Conservation (phyloP, 2,329 filamentous ascomycete genomes). For the Aspergillus glaucus region DNA sequence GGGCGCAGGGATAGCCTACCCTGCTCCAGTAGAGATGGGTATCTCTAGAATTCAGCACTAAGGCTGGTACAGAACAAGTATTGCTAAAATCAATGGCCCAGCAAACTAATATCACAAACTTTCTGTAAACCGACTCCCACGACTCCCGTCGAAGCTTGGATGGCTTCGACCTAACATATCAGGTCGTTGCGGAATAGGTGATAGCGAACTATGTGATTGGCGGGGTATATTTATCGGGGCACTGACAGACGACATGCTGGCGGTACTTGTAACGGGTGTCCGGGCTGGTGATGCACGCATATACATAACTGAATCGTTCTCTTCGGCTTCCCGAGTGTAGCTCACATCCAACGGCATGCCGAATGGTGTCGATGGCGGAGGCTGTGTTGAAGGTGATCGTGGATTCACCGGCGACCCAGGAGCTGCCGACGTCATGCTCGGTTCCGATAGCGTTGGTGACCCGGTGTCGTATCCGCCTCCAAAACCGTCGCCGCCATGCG, state of each 20-base stretch:
- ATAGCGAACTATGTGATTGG: constrained; percentile 17
- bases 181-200: constrained; percentile 21
- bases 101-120: constrained; percentile 17
- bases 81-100: no score
- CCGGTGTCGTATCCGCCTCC: constrained; percentile 30
- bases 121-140: constrained; percentile 41
- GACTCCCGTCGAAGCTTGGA: constrained; percentile 39
- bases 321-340: constrained; percentile 25
- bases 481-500: constrained; percentile 42
- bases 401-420: constrained; percentile 19
- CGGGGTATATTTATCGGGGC: background rate
- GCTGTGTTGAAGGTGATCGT: constrained; percentile 17
- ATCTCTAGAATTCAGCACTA: no score
- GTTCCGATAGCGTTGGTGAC: constrained; percentile 24
- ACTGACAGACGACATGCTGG: constrained; percentile 11
- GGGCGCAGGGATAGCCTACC: no score
- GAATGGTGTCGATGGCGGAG: constrained; percentile 23
- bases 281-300: constrained; percentile 39
- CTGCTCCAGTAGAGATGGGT: no score
- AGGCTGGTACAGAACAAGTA: no score
- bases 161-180: constrained; percentile 40
- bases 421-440: constrained; percentile 15
- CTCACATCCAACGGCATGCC: constrained; percentile 26
- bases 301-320: constrained; percentile 25
- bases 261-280: constrained; percentile 35